Percentiles rank a stretch among this genome's conserved stretches.
phyloP scores from a whole-genome alignment of 1,284 basidiomycete genomes.

The Papiliotrema terrestris region DNA sequence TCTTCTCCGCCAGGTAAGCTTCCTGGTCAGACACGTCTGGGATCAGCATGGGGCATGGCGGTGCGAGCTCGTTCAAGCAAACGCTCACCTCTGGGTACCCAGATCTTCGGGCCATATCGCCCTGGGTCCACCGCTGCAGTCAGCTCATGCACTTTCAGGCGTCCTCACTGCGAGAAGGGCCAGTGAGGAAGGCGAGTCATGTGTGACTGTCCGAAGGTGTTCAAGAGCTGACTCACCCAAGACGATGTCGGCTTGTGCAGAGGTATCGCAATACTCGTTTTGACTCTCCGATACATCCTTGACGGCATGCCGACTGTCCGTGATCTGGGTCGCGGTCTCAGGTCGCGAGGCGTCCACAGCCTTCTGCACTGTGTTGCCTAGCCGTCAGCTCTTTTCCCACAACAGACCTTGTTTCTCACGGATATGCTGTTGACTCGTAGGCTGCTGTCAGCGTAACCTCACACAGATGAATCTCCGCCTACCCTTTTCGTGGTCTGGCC shows the following conservation, averaged over 20 bases:
- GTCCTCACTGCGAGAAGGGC: no score
- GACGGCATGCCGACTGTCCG: constrained; percentile 65
- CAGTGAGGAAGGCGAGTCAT: no score
- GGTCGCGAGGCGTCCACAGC: constrained; percentile 70
- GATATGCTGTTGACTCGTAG: constrained; percentile 3
- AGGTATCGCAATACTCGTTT: constrained; percentile 77
- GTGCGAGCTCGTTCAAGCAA: background rate
- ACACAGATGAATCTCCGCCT: background rate
- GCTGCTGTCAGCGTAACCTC: constrained; percentile 1
- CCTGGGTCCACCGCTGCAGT: constrained; percentile 12
- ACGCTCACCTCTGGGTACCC: constrained; percentile 61
- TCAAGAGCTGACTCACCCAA: constrained; percentile 60
- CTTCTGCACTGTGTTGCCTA: constrained; percentile 53
- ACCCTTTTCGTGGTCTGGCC: constrained; percentile 9
- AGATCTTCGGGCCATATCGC: constrained; percentile 57
- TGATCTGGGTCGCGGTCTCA: constrained; percentile 59
- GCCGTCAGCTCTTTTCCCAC: background rate
- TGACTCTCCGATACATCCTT: constrained; percentile 68
- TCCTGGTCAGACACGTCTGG: constrained; percentile 19
- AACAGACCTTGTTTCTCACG: background rate
- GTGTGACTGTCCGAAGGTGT: background rate
- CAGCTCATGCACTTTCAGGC: background rate
- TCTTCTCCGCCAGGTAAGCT: constrained; percentile 24
- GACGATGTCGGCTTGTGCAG: constrained; percentile 64
- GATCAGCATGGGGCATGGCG: constrained; percentile 6